Conservation (phyloP, 2,329 filamentous ascomycete species). For the Phyllosticta citriasiana region DNA sequence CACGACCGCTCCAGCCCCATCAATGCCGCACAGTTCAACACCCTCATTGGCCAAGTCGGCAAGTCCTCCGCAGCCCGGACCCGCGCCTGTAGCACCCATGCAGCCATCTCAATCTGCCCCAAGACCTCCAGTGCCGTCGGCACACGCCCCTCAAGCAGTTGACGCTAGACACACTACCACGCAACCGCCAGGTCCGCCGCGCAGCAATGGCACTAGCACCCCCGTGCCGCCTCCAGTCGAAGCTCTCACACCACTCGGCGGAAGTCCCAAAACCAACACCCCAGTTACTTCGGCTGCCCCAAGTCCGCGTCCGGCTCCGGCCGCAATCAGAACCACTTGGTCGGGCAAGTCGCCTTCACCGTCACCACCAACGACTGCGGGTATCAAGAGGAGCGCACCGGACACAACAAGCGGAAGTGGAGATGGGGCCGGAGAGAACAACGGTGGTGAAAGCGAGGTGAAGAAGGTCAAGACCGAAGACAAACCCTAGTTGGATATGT, state of each 20-base stretch:
- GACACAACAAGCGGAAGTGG: neutral
- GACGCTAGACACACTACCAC: neutral
- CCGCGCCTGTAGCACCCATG: neutral
- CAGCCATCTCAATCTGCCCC: neutral
- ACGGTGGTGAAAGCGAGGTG: neutral
- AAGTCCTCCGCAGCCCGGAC: neutral
- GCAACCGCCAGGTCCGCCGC: neutral
- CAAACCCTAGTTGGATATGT: neutral
- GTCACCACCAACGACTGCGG: neutral
- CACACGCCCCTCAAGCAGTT: neutral
- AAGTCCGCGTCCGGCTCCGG: neutral
- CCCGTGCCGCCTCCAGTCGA: conserved; percentile 8
- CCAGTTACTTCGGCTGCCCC: conserved; percentile 1
- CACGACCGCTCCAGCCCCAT: neutral
- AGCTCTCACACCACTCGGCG: conserved; percentile 5
- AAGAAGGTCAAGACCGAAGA: conserved; percentile 6
- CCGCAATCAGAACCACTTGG: neutral
- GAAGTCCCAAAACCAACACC: conserved; percentile 2
- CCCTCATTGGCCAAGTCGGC: neutral
- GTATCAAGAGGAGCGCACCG: neutral
- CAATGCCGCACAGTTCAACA: neutral
- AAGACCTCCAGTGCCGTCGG: neutral
- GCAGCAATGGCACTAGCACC: conserved; percentile 4
- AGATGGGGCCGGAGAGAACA: neutral
- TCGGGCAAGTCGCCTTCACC: conserved; percentile 3